Evolutionary conservation across 768 basidiomycete species (phyloP), one percentile per base, ranked within the genome.

Genomic region (Kwoniella botswanensis): DNA sequence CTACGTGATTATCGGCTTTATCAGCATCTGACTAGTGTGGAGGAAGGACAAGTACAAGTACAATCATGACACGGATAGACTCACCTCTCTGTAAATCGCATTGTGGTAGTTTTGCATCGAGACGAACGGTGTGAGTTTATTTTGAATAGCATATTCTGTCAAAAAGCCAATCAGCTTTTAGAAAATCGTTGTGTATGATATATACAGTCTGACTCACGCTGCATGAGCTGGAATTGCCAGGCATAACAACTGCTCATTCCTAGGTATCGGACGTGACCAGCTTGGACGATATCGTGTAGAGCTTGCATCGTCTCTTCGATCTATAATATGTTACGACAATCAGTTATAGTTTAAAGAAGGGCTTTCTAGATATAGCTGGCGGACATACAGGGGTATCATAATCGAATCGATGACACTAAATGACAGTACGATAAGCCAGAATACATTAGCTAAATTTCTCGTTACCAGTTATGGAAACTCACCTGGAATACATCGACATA

Each of bases 401-500:
- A 54, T 74, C 65, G 24, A 61, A 89, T 5, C 88, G 85, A 85
- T 71, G 74, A 86, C 90, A 87, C 87, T 87, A 24, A 46, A 59
- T 53, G 26, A n/a, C 60, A 43, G 29, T 41, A 46, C n/a, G 43
- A 22, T 63, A 29, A 50, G 81, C 76, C 62, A 82, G 26, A 26
- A 26, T 26, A 26, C 26, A 26, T 26, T 26, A 26, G 26, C 26
- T 26, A 2, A 26, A 26, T 26, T 26, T 26, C 26, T 26, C 26
- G 26, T 26, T 26, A 26, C 26, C 26, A 26, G 26, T 26, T 26
- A 26, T 26, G 26, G 26, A 26, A 26, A 26, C 26, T 67, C 57
- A 76, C 75, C 85, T 92, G 91, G 15, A 92, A 83, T 1, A 92
- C 83, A 76, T 92, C 92, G 75, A 93, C 86, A 73, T 92, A 91